Percentiles rank a stretch among this genome's conserved stretches.
Conservation (phyloP, 2,329 filamentous ascomycete genomes). For the Colletotrichum sp. region DNA sequence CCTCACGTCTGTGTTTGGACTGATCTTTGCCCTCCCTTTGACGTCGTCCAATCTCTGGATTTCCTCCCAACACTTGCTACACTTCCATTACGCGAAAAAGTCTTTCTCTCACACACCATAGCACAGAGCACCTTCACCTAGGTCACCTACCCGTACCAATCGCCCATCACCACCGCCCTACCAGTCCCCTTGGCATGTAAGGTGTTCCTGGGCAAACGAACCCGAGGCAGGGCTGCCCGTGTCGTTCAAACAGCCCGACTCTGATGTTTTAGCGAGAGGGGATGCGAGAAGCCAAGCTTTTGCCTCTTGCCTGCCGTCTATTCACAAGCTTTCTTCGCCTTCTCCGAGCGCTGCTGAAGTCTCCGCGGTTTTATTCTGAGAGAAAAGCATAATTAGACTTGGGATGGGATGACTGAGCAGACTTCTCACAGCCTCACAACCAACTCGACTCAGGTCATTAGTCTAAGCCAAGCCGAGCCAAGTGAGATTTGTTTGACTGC, state of each 20-base stretch:
- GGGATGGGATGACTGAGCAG: neutral
- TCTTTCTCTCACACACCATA: neutral
- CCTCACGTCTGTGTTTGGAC: neutral
- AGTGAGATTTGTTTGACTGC: neutral
- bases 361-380: neutral
- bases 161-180: neutral
- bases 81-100: neutral
- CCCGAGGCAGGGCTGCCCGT: neutral
- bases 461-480: neutral
- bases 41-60: neutral
- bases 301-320: neutral
- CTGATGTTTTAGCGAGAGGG: neutral
- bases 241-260: neutral
- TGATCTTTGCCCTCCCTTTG: neutral
- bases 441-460: neutral
- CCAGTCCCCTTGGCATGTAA: neutral
- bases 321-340: neutral
- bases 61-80: neutral
- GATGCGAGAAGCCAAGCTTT: neutral
- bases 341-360: neutral
- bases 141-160: neutral
- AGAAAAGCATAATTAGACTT: neutral
- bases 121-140: neutral
- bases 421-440: neutral
- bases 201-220: neutral